Base-by-base conservation (phyloP, 768 basidiomycete species). In the Russula sp. region DNA sequence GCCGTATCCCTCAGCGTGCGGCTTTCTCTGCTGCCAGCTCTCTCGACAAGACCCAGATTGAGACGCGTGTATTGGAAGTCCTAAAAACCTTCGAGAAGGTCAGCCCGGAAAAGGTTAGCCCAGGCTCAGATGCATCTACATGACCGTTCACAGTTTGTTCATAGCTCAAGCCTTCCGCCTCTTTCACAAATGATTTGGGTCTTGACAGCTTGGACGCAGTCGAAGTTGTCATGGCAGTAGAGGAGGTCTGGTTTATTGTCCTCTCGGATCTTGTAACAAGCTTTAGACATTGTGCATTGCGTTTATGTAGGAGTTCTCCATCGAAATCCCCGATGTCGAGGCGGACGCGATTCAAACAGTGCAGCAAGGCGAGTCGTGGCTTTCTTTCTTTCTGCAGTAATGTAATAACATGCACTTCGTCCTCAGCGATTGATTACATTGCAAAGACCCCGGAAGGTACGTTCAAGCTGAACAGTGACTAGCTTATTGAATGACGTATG, bases 151-250 rank as follows among this genome's bases (percentile, higher is more conserved):
- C 20, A 14, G 39, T 39, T 35, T 35, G 18, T 32, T 63, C 35
- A 47, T 47, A 96, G 94, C 79, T 98, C 70, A 79, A 81, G 18
- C 68, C 83, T 10, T 71, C 80, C 39, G 78, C 91, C 11, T 80
- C 83, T 11, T 94, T 97, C 75, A 76, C 84, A 56, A 80, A 84
- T 51, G 92, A 97, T 79, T 82, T 97, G 56, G 93, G 91, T 35
- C 82, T 97, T 37, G 97, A 99, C 77, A 98, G 94, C 70, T 78
- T 99, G 73, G 97, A 99, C 74, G 84, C 94, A 20, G 95, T 99
- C 20, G 97, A 99, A 75, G 94, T 98, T 32, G 91, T 98, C 70
- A 97, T 99, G 94, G 94, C 96, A 45, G 88, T 99, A 68, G 97
- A 99, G 78, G 97, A 94, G 84, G 88, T 85, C 68, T 50, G 72